phyloP scores from a whole-genome alignment of 208 protist species.

The Lotmaria passim region DNA sequence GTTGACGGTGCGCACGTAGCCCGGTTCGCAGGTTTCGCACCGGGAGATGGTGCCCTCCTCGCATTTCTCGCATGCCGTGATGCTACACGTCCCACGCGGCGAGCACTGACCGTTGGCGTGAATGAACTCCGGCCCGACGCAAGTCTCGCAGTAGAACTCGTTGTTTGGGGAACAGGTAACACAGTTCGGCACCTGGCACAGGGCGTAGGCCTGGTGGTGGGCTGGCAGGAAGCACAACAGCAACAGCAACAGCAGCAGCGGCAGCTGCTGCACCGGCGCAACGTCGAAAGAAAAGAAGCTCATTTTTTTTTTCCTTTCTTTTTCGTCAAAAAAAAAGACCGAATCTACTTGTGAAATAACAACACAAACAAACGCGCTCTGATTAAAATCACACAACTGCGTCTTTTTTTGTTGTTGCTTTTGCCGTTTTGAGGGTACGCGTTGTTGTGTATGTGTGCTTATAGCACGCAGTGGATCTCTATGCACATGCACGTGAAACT shows the following conservation, averaged over 20 bases:
- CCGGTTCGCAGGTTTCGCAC: conserved; percentile 11
- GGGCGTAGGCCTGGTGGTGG: not conserved
- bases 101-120: conserved; percentile 19
- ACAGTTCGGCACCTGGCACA: conserved; percentile 29
- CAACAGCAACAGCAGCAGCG: not conserved
- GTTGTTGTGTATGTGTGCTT: too few species aligned
- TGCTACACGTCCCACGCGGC: conserved; percentile 20
- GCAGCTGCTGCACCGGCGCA: too few species aligned
- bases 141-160: conserved; percentile 24
- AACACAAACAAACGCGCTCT: too few species aligned
- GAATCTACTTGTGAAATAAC: too few species aligned
- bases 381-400: too few species aligned
- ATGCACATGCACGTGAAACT: too few species aligned
- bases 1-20: conserved; percentile 22
- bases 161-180: conserved; percentile 1
- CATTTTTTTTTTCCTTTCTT: too few species aligned
- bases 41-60: conserved; percentile 12
- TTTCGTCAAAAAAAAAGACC: too few species aligned
- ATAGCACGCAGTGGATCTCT: too few species aligned
- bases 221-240: not conserved
- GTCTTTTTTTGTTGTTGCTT: too few species aligned
- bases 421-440: too few species aligned
- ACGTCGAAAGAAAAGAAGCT: too few species aligned
- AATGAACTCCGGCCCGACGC: conserved; percentile 9
- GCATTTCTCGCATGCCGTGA: conserved; percentile 18